Conservation (phyloP, 2,329 filamentous ascomycete genomes). For the Bretziella fagacearum region DNA sequence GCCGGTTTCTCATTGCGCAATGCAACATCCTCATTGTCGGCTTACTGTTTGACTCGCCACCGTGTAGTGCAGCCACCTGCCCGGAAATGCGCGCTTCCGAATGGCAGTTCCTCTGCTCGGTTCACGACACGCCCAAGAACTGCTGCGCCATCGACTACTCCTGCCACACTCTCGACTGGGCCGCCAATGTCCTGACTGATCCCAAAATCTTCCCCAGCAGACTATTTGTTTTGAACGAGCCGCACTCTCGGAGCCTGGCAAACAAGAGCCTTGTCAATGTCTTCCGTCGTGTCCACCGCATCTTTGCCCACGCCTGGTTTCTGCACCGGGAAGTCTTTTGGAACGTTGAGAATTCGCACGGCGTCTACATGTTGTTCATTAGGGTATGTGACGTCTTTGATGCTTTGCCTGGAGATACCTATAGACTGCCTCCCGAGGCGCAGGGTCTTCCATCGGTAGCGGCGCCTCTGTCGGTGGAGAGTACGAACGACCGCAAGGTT, state of each 20-base stretch:
- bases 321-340: conserved; percentile 92
- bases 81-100: conserved; percentile 97
- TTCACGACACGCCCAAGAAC: conserved; percentile 89
- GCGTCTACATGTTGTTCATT: conserved; percentile 92
- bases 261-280: conserved; percentile 84
- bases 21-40: conserved; percentile 84
- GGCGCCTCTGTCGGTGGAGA: not conserved
- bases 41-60: conserved; percentile 78
- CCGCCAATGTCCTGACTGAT: conserved; percentile 82
- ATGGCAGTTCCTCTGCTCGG: conserved; percentile 97
- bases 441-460: conserved; percentile 51
- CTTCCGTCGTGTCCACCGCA: conserved; percentile 82
- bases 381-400: conserved; percentile 86
- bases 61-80: conserved; percentile 77
- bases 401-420: conserved; percentile 81
- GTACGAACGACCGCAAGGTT: conserved; percentile 19
- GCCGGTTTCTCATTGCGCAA: conserved; percentile 85
- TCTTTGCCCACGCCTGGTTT: conserved; percentile 98
- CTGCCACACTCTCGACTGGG: conserved; percentile 97
- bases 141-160: conserved; percentile 99
- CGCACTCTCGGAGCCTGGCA: conserved; percentile 44
- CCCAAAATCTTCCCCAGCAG: conserved; percentile 90
- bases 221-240: conserved; percentile 40
- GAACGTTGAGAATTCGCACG: conserved; percentile 79
- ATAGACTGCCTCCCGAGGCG: conserved; percentile 84